A percentile compares a stretch with the other conserved stretches of the same genome.
Conservation (phyloP, 306 rosid species). For the Corylus americana region DNA sequence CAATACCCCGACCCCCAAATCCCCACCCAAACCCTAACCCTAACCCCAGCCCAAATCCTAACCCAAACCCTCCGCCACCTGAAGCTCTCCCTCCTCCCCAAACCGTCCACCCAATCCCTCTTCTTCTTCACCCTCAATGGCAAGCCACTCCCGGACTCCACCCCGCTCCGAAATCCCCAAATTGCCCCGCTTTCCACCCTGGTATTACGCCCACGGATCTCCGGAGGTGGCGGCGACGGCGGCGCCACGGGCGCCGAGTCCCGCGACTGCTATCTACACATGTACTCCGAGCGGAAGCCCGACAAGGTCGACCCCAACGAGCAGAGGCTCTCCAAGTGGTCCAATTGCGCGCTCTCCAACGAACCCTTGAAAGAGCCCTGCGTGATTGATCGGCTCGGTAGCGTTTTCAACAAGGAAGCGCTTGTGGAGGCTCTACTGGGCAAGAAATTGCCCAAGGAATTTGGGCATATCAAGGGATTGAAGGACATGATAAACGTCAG, state of each 20-base stretch:
- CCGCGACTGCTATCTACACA: constrained; percentile 90
- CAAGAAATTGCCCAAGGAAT: constrained; percentile 90
- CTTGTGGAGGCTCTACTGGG: constrained; percentile 75
- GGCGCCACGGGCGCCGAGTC: constrained; percentile 98
- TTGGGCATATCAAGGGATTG: constrained; percentile 80
- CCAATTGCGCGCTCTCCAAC: constrained; percentile 72
- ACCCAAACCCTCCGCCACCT: constrained; percentile 52
- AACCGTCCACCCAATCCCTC: constrained; percentile 3
- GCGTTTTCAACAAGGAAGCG: constrained; percentile 79
- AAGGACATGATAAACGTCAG: constrained; percentile 75
- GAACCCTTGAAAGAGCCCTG: constrained; percentile 89
- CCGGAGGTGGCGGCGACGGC: constrained; percentile 91
- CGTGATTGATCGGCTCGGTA: constrained; percentile 80
- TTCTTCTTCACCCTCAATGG: constrained; percentile 77
- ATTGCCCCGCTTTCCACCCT: constrained; percentile 65
- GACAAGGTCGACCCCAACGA: constrained; percentile 89
- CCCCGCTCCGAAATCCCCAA: constrained; percentile 33
- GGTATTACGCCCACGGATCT: constrained; percentile 49
- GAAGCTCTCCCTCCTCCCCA: constrained; percentile 53
- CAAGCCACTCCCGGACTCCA: constrained; percentile 50
- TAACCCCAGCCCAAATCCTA: constrained; percentile 22
- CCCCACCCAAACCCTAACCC: constrained; percentile 37
- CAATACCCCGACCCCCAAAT: constrained; percentile 57
- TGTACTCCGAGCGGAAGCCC: constrained; percentile 90
- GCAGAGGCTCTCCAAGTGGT: constrained; percentile 86